These are phyloP conservation scores for Colletotrichum camelliae DNA, from an alignment of 2,329 filamentous ascomycete species.

Conservation along the genomic window DNA sequence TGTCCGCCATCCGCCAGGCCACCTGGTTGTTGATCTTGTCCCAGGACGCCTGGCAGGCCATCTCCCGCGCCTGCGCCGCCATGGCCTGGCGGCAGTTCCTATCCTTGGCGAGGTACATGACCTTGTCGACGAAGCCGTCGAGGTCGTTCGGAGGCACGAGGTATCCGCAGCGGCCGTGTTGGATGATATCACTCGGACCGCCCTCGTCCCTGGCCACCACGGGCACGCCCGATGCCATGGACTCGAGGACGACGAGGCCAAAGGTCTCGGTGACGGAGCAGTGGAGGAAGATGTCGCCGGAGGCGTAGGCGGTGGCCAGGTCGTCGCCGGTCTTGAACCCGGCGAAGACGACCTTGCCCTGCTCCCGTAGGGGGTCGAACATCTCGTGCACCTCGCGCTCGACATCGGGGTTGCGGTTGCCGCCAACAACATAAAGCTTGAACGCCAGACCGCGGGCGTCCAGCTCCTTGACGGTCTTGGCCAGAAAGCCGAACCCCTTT, in stretches of 20 bases:
- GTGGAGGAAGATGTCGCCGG: constrained; percentile 73
- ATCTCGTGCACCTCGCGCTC: constrained; percentile 65
- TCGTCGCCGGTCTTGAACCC: constrained; percentile 67
- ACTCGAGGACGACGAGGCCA: constrained; percentile 72
- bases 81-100: constrained; percentile 48
- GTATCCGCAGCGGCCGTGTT: constrained; percentile 64
- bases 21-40: constrained; percentile 75
- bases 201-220: constrained; percentile 74
- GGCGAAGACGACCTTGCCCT: constrained; percentile 67
- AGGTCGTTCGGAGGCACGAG: constrained; percentile 66
- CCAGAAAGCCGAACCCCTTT: constrained; percentile 74
- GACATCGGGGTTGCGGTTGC: constrained; percentile 68
- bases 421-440: constrained; percentile 71
- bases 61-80: constrained; percentile 51
- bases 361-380: constrained; percentile 54
- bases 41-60: constrained; percentile 71
- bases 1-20: constrained; percentile 65
- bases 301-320: constrained; percentile 70
- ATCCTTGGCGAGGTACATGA: constrained; percentile 55
- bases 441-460: constrained; percentile 61
- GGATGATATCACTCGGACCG: constrained; percentile 71
- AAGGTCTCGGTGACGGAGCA: constrained; percentile 77
- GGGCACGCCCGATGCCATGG: constrained; percentile 73
- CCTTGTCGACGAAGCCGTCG: constrained; percentile 59
- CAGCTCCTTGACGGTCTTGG: constrained; percentile 59